Base-by-base conservation (phyloP, 2,329 filamentous ascomycete species). In the Penicillium sp. region DNA sequence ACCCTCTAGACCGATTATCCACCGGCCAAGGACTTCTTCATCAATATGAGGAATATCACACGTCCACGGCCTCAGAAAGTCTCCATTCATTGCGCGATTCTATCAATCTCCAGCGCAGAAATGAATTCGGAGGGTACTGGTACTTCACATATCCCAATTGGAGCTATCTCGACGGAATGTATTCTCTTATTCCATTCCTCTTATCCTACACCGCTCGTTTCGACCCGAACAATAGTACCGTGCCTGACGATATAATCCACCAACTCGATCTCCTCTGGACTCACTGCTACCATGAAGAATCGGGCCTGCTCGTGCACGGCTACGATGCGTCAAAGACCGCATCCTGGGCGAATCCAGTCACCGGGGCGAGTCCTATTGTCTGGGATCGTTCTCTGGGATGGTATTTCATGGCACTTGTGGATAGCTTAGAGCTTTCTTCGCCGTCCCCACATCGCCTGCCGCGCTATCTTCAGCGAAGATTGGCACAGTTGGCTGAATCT, bases 331-430 rank as follows among this genome's bases (percentile, higher is more conserved):
- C 68, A 8, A 75, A 72, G 51, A 73, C 59, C 0, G 80, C 80
- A 4, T 62, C 74, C 0, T 85, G 82, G 82, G 81, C 82, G 0
- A 71, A 81, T 46, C 66, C 71, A 0, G 49, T 61, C 2, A 83
- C 77, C 0, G 82, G 82, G 1, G 79, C 76, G 0, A 78, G 76
- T 33, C 80, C 79, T 0, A 64, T 78, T 3, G 77, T 83, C 15
- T 85, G 82, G 82, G 75, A 72, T n/a, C 66, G 82, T 2, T 73
- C 78, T 3, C 62, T 82, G 2, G 81, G 80, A 1, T 84, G 81
- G 82, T 83, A 82, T 56, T 65, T 78, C 9, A 75, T 80, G 64
- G 78, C 76, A 0, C 61, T 84, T 7, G 70, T 82, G 2, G 79
- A 84, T 46, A 72, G 78, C 0, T 68, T 82, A 32, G 76, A 81